These are phyloP conservation scores for Choanephora cucurbitarum DNA, from an alignment of 371 early-diverging fungal species.

Conservation along the genomic window DNA sequence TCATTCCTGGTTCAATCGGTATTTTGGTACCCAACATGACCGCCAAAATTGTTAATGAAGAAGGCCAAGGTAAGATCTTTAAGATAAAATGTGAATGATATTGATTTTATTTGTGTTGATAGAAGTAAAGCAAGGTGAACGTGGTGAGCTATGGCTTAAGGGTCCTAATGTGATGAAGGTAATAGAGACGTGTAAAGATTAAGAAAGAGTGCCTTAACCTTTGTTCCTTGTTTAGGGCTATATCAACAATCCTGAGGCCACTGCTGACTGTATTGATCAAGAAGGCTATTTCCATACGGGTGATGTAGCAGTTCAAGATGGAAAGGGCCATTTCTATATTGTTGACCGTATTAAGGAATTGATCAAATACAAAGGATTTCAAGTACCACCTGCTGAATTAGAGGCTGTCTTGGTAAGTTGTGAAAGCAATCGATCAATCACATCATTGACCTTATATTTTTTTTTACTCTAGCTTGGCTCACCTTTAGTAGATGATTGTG, in stretches of 20 bases:
- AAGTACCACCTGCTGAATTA: constrained; percentile 31
- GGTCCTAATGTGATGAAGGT: constrained; percentile 83
- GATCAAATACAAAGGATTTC: constrained; percentile 80
- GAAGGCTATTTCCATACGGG: constrained; percentile 80
- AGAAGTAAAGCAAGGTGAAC: constrained; percentile 35
- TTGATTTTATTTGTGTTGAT: not conserved
- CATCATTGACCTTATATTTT: not conserved
- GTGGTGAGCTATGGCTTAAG: constrained; percentile 78
- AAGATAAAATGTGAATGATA: constrained; percentile 7
- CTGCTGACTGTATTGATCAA: constrained; percentile 58
- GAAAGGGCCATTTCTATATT: constrained; percentile 61
- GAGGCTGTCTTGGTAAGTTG: constrained; percentile 20
- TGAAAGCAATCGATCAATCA: not conserved
- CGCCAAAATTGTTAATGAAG: constrained; percentile 69
- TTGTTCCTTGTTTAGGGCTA: constrained; percentile 54
- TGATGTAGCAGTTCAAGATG: constrained; percentile 75
- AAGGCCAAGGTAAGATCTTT: constrained; percentile 44
- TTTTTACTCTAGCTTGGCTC: constrained; percentile 41
- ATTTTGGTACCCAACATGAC: constrained; percentile 64
- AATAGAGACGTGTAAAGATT: not conserved
- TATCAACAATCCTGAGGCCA: constrained; percentile 68
- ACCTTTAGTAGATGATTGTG: constrained; percentile 68
- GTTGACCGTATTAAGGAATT: constrained; percentile 78
- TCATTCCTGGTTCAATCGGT: constrained; percentile 65
- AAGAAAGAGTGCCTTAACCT: too few relatives aligned